Evolutionary conservation across 805 yeast genomes (phyloP), one percentile per base, ranked within the genome.

Genomic region (Helenozyma rhizophorensis): DNA sequence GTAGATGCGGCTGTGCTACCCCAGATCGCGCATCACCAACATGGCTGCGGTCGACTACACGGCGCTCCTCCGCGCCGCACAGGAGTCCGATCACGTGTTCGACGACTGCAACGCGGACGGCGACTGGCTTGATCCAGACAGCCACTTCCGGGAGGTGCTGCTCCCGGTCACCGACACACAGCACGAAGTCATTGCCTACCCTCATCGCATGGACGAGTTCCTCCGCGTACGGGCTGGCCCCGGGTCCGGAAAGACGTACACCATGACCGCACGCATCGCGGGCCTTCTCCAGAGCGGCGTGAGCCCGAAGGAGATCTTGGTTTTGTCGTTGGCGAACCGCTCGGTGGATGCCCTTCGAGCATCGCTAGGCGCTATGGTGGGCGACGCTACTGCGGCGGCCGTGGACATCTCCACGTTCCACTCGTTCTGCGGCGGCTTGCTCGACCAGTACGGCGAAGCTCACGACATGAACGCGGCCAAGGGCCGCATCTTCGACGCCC

Each of bases 381-480:
- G 72, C 1, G 48, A 40, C 3, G 59, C 54, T 1, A 34, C 61
- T 42, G 87, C 88, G 53, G 82, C 80, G 37, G 83, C 80, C 53
- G 83, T 84, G 6, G 95, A 95, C 12, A 83, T 88, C 42, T 72
- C 77, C 48, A 87, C 80, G 48, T 81, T 75, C 63, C 83, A 79
- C 50, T 76, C 70, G 62, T 87, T 87, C 24, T 77, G 85, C 7
- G 72, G 74, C 26, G 51, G 58, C 6, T 48, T 78, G 14, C 56
- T 79, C 2, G 68, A 62, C 11, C 64, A 65, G 7, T 53, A 65
- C 34, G 62, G 51, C 4, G 21, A 34, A 9, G 10, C 17, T 7
- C 45, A 47, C 30, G 31, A 40, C 14, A 37, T 51, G 1, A 21
- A 30, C 7, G 32, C 34, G 14, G 32, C 30, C 14, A 43, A 43